Evolutionary conservation across 2,329 filamentous ascomycete genomes (phyloP).

Genomic region (Gnomoniopsis smithogilvyi): DNA sequence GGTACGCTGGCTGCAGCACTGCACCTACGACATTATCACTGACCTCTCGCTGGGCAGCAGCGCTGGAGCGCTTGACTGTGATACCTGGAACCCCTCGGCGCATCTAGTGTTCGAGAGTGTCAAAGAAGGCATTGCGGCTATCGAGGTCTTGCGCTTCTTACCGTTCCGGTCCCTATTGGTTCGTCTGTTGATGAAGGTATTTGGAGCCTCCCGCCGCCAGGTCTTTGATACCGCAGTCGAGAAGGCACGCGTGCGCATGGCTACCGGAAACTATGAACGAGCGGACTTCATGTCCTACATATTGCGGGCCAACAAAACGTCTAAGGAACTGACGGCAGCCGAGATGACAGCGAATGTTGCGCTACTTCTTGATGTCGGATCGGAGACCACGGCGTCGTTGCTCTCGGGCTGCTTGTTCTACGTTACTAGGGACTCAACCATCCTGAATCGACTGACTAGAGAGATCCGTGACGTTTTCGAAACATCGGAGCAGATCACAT

Average conservation of each 20-base stretch:
- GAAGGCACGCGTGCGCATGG: background rate
- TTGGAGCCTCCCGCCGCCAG: background rate
- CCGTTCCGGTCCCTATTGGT: background rate
- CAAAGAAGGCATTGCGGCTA: background rate
- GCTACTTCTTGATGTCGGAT: background rate
- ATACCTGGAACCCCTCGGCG: background rate
- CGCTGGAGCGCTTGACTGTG: background rate
- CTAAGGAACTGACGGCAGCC: background rate
- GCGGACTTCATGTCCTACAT: background rate
- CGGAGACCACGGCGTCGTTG: conserved; percentile 11
- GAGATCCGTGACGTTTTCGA: conserved; percentile 33
- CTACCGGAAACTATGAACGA: background rate
- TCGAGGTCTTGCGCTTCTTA: background rate
- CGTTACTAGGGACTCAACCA: conserved; percentile 22
- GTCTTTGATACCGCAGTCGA: background rate
- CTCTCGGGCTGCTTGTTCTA: conserved; percentile 4
- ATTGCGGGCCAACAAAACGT: background rate
- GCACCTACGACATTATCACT: conserved; percentile 30
- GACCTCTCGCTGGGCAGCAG: conserved; percentile 17
- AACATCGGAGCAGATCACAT: conserved; percentile 29
- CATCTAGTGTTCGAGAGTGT: conserved; percentile 1
- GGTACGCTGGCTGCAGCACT: conserved; percentile 33
- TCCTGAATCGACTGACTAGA: conserved; percentile 24
- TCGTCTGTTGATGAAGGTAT: background rate
- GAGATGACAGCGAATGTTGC: background rate